phyloP scores from a whole-genome alignment of 805 yeast genomes.

The Ogataea haglerorum region DNA sequence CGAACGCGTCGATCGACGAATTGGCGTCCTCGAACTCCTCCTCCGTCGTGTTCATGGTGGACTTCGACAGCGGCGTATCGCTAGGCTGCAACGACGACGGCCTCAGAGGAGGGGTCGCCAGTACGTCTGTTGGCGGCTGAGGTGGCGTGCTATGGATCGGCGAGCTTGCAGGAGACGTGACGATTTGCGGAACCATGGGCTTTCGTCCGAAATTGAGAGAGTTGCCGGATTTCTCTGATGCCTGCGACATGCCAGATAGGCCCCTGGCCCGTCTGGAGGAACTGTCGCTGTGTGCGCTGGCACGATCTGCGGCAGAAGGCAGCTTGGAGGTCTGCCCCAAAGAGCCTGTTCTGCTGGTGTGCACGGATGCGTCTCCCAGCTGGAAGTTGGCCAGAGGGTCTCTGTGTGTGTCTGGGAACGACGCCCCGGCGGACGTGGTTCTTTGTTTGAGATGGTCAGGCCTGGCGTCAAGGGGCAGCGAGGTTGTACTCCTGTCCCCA shows the following conservation, averaged over 20 bases:
- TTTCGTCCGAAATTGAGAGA: background rate
- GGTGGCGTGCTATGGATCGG: background rate
- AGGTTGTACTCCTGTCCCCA: background rate
- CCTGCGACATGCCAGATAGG: background rate
- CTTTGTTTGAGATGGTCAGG: background rate
- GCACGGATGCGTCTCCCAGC: constrained; percentile 6
- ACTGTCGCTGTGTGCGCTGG: constrained; percentile 1
- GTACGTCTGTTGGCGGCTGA: background rate
- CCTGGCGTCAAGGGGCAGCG: constrained; percentile 6
- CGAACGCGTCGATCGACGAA: constrained; percentile 27
- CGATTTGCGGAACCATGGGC: background rate
- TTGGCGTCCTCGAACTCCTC: constrained; percentile 20
- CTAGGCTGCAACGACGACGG: background rate
- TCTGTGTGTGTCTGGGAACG: background rate
- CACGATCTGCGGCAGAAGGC: background rate
- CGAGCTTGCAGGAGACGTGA: background rate
- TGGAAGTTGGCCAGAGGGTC: constrained; percentile 3
- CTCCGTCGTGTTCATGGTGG: constrained; percentile 4
- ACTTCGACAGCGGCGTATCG: constrained; percentile 5
- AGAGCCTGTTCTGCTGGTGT: constrained; percentile 8
- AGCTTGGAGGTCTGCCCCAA: background rate
- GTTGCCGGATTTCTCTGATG: background rate
- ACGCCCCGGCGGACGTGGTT: constrained; percentile 1
- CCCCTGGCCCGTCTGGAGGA: constrained; percentile 1
- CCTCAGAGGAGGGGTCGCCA: background rate